Percentiles rank a stretch among this genome's conserved stretches.
Conservation (phyloP, 768 basidiomycete species). For the Daedaleopsis sinensis region DNA sequence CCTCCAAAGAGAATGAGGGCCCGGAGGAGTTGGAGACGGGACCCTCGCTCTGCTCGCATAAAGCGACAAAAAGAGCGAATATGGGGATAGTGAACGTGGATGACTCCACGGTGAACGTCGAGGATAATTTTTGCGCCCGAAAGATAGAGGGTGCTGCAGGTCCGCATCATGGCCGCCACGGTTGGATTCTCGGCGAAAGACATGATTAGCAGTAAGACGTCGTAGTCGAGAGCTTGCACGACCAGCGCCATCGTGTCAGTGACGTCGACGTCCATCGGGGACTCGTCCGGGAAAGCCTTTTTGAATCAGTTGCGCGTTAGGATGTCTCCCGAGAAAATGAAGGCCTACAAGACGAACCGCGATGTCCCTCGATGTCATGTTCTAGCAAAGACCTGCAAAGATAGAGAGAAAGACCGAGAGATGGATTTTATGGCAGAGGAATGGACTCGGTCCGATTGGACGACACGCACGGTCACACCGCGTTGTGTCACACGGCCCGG, state of each 20-base stretch:
- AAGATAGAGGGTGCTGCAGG: background rate
- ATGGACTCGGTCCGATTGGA: conserved; percentile 7
- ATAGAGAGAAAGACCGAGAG: background rate
- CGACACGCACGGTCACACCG: conserved; percentile 9
- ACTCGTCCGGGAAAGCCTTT: no score
- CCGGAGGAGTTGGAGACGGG: background rate
- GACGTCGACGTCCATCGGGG: background rate
- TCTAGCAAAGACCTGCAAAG: no score
- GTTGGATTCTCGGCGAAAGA: background rate
- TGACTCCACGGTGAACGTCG: background rate
- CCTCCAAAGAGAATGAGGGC: background rate
- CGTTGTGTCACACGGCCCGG: background rate
- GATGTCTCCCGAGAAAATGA: no score
- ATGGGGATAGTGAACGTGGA: background rate
- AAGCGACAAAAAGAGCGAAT: background rate
- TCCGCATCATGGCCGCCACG: background rate
- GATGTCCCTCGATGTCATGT: no score
- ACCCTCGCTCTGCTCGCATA: background rate
- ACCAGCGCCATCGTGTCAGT: background rate
- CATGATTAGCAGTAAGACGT: conserved; percentile 1
- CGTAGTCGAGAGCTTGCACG: background rate
- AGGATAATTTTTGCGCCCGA: background rate
- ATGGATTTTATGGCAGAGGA: background rate
- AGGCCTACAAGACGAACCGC: no score
- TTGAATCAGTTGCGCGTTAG: no score